Percentiles rank a stretch among this genome's conserved stretches.
Evolutionary conservation across 2,329 filamentous ascomycete species (phyloP).

Genomic region (Alternaria incomplexa): DNA sequence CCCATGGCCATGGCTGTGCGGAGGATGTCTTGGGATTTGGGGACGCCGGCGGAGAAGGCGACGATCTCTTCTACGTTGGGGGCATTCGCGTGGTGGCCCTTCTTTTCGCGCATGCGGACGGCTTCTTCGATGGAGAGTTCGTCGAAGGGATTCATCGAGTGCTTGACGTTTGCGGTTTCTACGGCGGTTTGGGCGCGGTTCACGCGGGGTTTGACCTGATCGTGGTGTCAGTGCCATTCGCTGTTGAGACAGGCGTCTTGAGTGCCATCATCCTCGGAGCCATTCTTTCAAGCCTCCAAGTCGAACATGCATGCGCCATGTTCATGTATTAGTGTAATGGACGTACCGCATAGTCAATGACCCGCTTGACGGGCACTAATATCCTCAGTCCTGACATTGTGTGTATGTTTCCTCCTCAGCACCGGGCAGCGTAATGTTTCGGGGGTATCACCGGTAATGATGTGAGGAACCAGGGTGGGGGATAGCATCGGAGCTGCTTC

Average conservation of each 20-base stretch:
- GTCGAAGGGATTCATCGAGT: constrained; percentile 99
- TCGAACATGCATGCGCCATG: background rate
- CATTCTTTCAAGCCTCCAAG: background rate
- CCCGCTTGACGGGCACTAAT: constrained; percentile 63
- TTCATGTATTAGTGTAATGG: background rate
- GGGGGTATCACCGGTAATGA: constrained; percentile 1
- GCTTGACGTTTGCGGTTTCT: constrained; percentile 91
- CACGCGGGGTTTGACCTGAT: constrained; percentile 71
- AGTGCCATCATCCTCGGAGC: background rate
- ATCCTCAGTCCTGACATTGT: constrained; percentile 58
- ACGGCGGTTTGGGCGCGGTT: constrained; percentile 81
- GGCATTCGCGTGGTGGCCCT: constrained; percentile 50
- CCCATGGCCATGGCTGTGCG: constrained; percentile 99
- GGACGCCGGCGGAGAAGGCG: constrained; percentile 82
- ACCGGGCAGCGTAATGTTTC: background rate
- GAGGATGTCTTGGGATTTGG: constrained; percentile 86
- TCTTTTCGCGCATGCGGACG: constrained; percentile 88
- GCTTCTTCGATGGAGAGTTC: constrained; percentile 97
- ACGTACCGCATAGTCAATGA: constrained; percentile 64
- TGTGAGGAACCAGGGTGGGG: constrained; percentile 16
- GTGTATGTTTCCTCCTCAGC: background rate
- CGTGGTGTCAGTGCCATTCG: background rate
- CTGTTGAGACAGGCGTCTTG: background rate
- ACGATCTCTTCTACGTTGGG: constrained; percentile 82
- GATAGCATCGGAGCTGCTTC: constrained; percentile 13